Evolutionary conservation across 192 early-diverging fungal species (phyloP).

Genomic region (Endogone sp.): DNA sequence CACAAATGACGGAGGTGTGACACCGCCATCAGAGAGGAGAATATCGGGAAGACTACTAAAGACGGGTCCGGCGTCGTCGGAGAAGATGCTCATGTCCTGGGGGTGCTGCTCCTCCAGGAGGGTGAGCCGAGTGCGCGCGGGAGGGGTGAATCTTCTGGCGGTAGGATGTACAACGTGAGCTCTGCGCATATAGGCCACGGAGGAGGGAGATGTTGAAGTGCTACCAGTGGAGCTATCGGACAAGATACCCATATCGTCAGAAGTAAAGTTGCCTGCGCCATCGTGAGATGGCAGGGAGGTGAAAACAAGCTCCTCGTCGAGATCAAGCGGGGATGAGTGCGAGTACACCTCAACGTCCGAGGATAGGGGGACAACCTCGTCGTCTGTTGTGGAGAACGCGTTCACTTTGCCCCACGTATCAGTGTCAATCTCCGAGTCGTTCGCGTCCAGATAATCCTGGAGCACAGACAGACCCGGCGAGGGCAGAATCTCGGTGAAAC

Average conservation of each 20-base stretch:
- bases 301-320: slow-evolving; percentile 4
- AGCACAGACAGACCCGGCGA: neutral
- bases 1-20: slow-evolving; percentile 20
- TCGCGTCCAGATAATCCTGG: neutral
- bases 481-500: neutral
- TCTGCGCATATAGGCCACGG: neutral
- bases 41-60: slow-evolving; percentile 16
- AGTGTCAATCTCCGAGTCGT: neutral
- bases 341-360: neutral
- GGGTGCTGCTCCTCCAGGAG: neutral
- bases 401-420: neutral
- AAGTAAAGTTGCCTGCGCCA: slow-evolving; percentile 28
- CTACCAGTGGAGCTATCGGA: slow-evolving; percentile 1
- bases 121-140: too few relatives aligned
- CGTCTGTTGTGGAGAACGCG: neutral
- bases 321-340: neutral
- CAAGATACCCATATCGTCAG: slow-evolving; percentile 3
- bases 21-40: slow-evolving; percentile 16
- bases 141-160: too few relatives aligned
- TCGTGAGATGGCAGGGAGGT: slow-evolving; percentile 25
- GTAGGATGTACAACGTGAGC: neutral
- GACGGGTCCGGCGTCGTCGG: slow-evolving; percentile 6
- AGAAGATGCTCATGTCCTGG: neutral
- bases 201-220: neutral
- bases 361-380: neutral